phyloP scores from a whole-genome alignment of 306 rosid genomes.

The Glycine latifolia region DNA sequence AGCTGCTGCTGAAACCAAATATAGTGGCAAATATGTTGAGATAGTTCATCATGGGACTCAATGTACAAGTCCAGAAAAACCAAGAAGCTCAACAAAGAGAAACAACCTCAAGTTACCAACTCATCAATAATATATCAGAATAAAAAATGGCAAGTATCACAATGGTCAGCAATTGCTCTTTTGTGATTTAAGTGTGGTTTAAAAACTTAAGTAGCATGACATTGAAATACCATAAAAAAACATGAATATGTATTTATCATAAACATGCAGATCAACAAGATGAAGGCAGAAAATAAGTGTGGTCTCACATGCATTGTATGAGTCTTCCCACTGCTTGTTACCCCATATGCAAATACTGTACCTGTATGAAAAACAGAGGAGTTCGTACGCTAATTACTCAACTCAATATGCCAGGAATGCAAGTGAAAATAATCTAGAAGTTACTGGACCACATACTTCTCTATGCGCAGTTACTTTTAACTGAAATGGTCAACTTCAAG shows the following conservation, averaged over 20 bases:
- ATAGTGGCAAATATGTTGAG: slow-evolving; percentile 17
- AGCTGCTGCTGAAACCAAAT: slow-evolving; percentile 18
- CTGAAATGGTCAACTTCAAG: slow-evolving; percentile 36
- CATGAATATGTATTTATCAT: neutral
- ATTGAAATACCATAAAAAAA: slow-evolving; percentile 26
- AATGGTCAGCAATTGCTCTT: slow-evolving; percentile 29
- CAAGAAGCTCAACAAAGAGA: slow-evolving; percentile 15
- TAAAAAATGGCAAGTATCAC: slow-evolving; percentile 16
- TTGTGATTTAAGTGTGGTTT: slow-evolving; percentile 8
- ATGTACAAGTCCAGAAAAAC: slow-evolving; percentile 1
- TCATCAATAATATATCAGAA: slow-evolving; percentile 32
- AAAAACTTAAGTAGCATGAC: slow-evolving; percentile 14
- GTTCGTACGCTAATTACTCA: slow-evolving; percentile 37
- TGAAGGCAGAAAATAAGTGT: slow-evolving; percentile 41
- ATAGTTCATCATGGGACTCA: slow-evolving; percentile 16
- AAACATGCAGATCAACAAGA: slow-evolving; percentile 32
- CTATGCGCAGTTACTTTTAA: slow-evolving; percentile 31
- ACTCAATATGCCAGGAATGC: slow-evolving; percentile 41
- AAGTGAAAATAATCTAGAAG: slow-evolving; percentile 43
- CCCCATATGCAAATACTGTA: slow-evolving; percentile 97
- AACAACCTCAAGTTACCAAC: slow-evolving; percentile 27
- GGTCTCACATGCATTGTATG: slow-evolving; percentile 98
- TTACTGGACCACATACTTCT: slow-evolving; percentile 34
- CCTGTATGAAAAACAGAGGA: slow-evolving; percentile 63
- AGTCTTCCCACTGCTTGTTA: slow-evolving; percentile 99